Percentiles rank a stretch among this genome's conserved stretches.
Conservation (phyloP, 2,329 filamentous ascomycete genomes). For the Pseudocercospora musae region DNA sequence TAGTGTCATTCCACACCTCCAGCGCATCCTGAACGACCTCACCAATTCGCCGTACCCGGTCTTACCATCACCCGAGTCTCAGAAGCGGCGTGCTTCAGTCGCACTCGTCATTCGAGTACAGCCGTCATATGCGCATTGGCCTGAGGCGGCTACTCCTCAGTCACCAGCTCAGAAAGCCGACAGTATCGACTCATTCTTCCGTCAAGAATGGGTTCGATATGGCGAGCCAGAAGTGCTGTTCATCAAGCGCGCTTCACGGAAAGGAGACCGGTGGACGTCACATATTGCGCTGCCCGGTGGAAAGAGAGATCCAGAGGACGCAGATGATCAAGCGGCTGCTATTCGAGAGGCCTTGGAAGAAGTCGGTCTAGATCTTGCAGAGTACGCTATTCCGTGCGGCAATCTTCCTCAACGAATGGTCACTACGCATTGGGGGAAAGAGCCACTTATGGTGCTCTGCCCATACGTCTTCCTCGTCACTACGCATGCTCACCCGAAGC, state of each 20-base stretch:
- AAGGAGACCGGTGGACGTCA: slow-evolving; percentile 66
- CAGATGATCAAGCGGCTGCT: slow-evolving; percentile 59
- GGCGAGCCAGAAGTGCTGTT: slow-evolving; percentile 68
- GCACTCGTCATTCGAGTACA: slow-evolving; percentile 62
- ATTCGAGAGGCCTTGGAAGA: slow-evolving; percentile 65
- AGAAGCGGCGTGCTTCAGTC: slow-evolving; percentile 62
- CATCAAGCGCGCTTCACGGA: slow-evolving; percentile 64
- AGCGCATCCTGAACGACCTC: slow-evolving; percentile 43
- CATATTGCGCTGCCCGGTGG: slow-evolving; percentile 68
- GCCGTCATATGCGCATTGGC: slow-evolving; percentile 55
- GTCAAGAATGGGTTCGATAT: slow-evolving; percentile 61
- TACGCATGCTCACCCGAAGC: slow-evolving; percentile 52
- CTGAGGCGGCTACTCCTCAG: slow-evolving; percentile 26
- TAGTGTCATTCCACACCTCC: slow-evolving; percentile 39
- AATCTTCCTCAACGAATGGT: slow-evolving; percentile 65
- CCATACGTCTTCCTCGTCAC: slow-evolving; percentile 65
- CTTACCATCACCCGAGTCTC: slow-evolving; percentile 47
- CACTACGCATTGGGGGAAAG: slow-evolving; percentile 63
- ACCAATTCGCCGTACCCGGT: slow-evolving; percentile 47
- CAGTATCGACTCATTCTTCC: slow-evolving; percentile 57
- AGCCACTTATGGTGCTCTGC: slow-evolving; percentile 65
- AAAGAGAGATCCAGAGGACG: slow-evolving; percentile 63
- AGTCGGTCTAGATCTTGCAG: slow-evolving; percentile 56
- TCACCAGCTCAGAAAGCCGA: slow-evolving; percentile 29
- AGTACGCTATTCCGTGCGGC: slow-evolving; percentile 48